Base-by-base conservation (phyloP, 371 early-diverging fungal species). In the Rhizopus sp. region DNA sequence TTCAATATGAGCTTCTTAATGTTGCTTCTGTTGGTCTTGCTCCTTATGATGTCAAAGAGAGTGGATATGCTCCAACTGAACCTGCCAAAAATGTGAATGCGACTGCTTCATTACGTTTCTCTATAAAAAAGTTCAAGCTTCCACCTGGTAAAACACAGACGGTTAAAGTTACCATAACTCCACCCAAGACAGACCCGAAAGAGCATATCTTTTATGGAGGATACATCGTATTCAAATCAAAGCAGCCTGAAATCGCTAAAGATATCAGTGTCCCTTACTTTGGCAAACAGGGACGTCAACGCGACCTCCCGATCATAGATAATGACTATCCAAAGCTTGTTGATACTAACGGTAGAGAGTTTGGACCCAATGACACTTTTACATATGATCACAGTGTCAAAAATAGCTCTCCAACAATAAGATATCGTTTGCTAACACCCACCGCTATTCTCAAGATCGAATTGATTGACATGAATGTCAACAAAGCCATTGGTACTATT, bases 101-200 rank as follows among this genome's bases (percentile, higher is more conserved):
- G 15, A 71, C 39, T 64, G 35, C 76, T 69, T 10, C 88, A 86
- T 52, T 86, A 87, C 1, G 86, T 78, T 7, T 85, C 80, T 39
- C 80, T 78, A 55, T 86, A 84, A 15, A 88, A 60, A 30, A 88
- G 81, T 9, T 84, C 81, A 31, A 79, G 72, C 17, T 83, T 73
- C 4, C 75, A 66, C 74, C 90, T 85, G 23, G 83, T 70, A 8
- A 88, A 64, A 58, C 71, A 31, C 64, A 53, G 32, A 66, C 38
- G 17, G 57, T 84, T 34, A 69, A 51, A 9, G 62, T 84, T 9
- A 54, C 35, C 8, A 72, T 83, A 29, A 49, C 29, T 9, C 70
- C 75, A 48, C 82, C 82, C 42, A 60, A 55, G 50, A 49, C 57
- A 5, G 57, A 65, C 47, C 57, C 55, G 13, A 48, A 55, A 13